Evolutionary conservation across 1,284 basidiomycete species (phyloP).

Genomic region (Ceratorhiza oryzae-sativae): DNA sequence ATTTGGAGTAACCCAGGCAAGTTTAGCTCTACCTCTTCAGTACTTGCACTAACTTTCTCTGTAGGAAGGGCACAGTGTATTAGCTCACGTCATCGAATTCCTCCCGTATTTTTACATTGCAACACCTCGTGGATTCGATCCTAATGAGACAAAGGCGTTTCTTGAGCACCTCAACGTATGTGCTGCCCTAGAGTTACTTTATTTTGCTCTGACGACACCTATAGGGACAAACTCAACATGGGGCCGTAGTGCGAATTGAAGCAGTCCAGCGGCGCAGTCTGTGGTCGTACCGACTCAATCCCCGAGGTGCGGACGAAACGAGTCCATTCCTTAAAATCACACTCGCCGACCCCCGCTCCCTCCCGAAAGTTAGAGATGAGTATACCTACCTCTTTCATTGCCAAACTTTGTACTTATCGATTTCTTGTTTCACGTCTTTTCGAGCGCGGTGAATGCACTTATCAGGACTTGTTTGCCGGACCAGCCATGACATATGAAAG

Average conservation of each 20-base stretch:
- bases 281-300: constrained; percentile 73
- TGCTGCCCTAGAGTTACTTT: constrained; percentile 15
- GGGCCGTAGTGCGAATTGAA: constrained; percentile 64
- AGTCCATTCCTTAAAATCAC: constrained; percentile 86
- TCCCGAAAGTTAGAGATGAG: constrained; percentile 92
- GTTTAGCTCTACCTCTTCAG: constrained; percentile 33
- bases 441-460: constrained; percentile 82
- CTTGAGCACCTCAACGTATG: constrained; percentile 79
- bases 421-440: constrained; percentile 73
- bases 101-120: constrained; percentile 91
- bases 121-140: constrained; percentile 80
- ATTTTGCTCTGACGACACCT: background rate
- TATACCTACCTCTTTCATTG: constrained; percentile 47
- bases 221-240: constrained; percentile 49
- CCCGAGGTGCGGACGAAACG: constrained; percentile 67
- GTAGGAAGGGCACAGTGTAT: constrained; percentile 84
- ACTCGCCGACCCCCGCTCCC: constrained; percentile 69
- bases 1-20: constrained; percentile 87
- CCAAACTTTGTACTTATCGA: constrained; percentile 42
- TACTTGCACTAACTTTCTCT: constrained; percentile 38
- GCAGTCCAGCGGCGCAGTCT: constrained; percentile 74
- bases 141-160: constrained; percentile 71
- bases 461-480: constrained; percentile 70
- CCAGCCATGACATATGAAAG: constrained; percentile 82
- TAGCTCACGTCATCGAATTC: constrained; percentile 82